Conservation (phyloP, 2,329 filamentous ascomycete species). For the Diaporthe citri region DNA sequence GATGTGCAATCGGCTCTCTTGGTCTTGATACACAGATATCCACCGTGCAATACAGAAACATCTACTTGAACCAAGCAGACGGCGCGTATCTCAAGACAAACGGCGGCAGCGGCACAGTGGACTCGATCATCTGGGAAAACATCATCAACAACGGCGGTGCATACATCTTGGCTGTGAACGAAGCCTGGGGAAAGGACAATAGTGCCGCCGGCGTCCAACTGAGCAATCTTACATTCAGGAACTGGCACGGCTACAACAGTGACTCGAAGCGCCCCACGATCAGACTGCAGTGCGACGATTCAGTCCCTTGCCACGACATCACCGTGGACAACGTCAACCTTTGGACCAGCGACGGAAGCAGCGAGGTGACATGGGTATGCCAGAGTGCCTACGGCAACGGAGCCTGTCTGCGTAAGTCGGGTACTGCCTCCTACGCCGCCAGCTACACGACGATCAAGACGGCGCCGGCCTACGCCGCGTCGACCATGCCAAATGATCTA, state of each 20-base stretch:
- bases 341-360: slow-evolving; percentile 42
- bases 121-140: slow-evolving; percentile 54
- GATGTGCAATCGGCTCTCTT: slow-evolving; percentile 66
- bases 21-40: slow-evolving; percentile 60
- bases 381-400: slow-evolving; percentile 43
- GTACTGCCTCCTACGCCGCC: slow-evolving; percentile 32
- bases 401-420: slow-evolving; percentile 38
- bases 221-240: slow-evolving; percentile 62
- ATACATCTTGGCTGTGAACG: slow-evolving; percentile 66
- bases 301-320: slow-evolving; percentile 42
- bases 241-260: slow-evolving; percentile 66
- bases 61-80: slow-evolving; percentile 71
- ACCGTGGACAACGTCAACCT: slow-evolving; percentile 42
- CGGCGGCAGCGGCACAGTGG: slow-evolving; percentile 64
- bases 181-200: slow-evolving; percentile 56
- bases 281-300: slow-evolving; percentile 50
- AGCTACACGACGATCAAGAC: slow-evolving; percentile 32
- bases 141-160: slow-evolving; percentile 70
- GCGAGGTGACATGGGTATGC: slow-evolving; percentile 40
- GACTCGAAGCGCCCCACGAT: slow-evolving; percentile 65
- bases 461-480: slow-evolving; percentile 15
- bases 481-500: slow-evolving; percentile 43
- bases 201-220: slow-evolving; percentile 63
- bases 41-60: slow-evolving; percentile 64
- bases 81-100: slow-evolving; percentile 69